Conservation (phyloP, 1,284 basidiomycete genomes). For the Ganoderma sp. region DNA sequence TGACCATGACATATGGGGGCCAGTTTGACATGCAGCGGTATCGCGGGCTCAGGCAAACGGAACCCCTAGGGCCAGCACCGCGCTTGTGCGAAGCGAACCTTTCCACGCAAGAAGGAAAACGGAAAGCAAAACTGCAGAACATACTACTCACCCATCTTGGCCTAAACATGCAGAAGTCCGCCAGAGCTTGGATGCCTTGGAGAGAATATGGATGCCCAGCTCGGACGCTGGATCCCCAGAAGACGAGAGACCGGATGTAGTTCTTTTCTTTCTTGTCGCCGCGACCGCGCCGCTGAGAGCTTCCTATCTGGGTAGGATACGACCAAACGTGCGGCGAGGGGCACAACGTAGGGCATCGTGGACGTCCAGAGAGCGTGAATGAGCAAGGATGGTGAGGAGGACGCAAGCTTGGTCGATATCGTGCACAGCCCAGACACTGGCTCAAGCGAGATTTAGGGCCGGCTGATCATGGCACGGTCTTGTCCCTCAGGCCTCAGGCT, state of each 20-base stretch:
- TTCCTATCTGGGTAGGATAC: background rate
- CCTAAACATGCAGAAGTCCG: no score
- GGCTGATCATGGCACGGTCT: background rate
- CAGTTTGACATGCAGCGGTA: no score
- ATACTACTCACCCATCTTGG: background rate
- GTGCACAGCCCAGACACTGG: background rate
- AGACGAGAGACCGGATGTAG: background rate
- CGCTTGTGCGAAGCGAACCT: background rate
- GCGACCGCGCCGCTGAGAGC: background rate
- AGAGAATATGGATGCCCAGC: background rate
- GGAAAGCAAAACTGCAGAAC: background rate
- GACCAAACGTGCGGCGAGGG: background rate
- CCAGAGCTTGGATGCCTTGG: background rate
- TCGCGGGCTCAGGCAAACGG: background rate
- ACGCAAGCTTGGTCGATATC: background rate
- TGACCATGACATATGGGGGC: no score
- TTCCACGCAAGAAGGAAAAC: background rate
- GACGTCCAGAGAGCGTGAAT: background rate
- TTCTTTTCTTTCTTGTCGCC: background rate
- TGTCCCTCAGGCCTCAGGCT: background rate
- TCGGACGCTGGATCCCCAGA: background rate
- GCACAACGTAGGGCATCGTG: background rate
- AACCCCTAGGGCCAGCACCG: background rate
- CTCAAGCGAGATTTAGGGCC: background rate
- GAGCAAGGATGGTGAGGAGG: background rate